Percentiles rank a stretch among this genome's conserved stretches.
Conservation (phyloP, 306 rosid species). For the Sphenostylis stenocarpa region DNA sequence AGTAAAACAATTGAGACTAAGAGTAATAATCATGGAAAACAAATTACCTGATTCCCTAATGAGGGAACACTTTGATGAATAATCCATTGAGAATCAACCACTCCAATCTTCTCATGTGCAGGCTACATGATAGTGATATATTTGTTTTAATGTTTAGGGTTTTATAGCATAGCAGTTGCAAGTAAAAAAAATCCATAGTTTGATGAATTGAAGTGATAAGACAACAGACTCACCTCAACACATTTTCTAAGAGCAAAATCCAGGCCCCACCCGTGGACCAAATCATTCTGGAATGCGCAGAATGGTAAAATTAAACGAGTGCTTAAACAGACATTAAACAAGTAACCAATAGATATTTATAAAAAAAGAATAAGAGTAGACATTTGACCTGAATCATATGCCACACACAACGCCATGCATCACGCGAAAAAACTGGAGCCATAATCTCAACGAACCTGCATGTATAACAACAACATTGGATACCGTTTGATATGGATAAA, state of each 20-base stretch:
- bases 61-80: conserved; percentile 92
- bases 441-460: conserved; percentile 94
- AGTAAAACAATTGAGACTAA: neutral
- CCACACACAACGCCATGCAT: conserved; percentile 99
- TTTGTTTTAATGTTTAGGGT: conserved; percentile 8
- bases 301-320: neutral
- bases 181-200: neutral
- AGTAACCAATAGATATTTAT: neutral
- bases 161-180: neutral
- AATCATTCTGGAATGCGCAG: conserved; percentile 71
- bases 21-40: conserved; percentile 5
- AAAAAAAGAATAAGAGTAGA: neutral
- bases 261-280: conserved; percentile 99
- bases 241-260: conserved; percentile 94
- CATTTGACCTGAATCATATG: conserved; percentile 84
- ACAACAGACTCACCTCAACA: conserved; percentile 65
- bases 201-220: conserved; percentile 8
- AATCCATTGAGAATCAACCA: conserved; percentile 97
- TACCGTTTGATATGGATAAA: neutral
- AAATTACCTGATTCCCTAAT: conserved; percentile 82
- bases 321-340: conserved; percentile 17
- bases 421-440: conserved; percentile 98
- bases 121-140: conserved; percentile 55
- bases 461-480: conserved; percentile 22
- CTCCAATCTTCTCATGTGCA: conserved; percentile 97